A percentile compares a stretch with the other conserved stretches of the same genome.
Evolutionary conservation across 345 rosid species (phyloP).

Genomic region (Linum lewisii): DNA sequence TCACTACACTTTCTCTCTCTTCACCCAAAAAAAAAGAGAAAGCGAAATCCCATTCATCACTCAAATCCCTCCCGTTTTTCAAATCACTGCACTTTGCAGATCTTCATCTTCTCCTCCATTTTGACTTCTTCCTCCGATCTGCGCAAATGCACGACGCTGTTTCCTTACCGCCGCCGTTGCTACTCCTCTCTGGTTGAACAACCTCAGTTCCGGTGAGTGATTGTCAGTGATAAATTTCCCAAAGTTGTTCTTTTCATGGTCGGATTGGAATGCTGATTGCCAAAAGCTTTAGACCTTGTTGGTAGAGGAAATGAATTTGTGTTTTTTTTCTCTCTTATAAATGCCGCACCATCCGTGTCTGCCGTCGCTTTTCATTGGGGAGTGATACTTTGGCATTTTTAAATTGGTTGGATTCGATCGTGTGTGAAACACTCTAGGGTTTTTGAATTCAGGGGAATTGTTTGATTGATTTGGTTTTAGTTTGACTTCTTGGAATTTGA

Average conservation of each 20-base stretch:
- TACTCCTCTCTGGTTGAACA: constrained; percentile 12
- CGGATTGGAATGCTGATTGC: too few species aligned
- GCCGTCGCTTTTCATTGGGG: not conserved
- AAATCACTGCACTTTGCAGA: not conserved
- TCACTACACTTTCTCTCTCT: not conserved
- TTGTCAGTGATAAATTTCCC: too few species aligned
- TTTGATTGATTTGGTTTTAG: not conserved
- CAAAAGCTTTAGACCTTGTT: not conserved
- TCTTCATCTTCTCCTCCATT: not conserved
- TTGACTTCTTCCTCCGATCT: not conserved
- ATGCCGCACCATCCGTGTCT: not conserved
- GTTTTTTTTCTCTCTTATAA: not conserved
- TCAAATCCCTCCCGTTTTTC: not conserved
- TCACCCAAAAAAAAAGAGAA: not conserved
- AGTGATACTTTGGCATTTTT: not conserved
- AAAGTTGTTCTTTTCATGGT: too few species aligned
- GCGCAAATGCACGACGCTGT: constrained; percentile 26
- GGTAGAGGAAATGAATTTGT: not conserved
- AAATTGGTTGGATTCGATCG: constrained; percentile 1
- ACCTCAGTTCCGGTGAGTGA: constrained; percentile 33
- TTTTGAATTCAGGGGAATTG: not conserved
- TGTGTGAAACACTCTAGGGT: not conserved
- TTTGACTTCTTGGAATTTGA: not conserved
- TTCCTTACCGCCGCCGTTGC: constrained; percentile 9
- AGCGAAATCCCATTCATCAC: not conserved